Evolutionary conservation across 2,329 filamentous ascomycete genomes (phyloP).

Genomic region (Teratosphaeria viscida): DNA sequence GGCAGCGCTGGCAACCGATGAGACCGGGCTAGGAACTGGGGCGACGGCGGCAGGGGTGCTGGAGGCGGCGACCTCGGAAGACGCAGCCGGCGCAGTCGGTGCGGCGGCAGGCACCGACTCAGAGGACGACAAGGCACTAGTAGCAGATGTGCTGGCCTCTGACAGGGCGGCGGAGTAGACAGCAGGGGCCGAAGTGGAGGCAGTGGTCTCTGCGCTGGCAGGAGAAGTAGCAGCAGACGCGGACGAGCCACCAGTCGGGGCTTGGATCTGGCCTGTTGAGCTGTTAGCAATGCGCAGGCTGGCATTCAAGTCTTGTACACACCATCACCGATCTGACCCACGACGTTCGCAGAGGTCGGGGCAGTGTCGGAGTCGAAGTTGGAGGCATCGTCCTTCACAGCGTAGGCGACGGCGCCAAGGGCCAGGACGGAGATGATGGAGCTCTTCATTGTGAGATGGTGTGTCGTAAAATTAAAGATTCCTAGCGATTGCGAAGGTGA

Average conservation of each 20-base stretch:
- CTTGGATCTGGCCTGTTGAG: conserved; percentile 1
- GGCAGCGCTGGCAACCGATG: background rate
- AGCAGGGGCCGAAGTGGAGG: background rate
- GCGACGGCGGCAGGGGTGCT: background rate
- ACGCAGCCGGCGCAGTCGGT: background rate
- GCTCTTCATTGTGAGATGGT: background rate
- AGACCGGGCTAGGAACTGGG: background rate
- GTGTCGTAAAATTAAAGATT: background rate
- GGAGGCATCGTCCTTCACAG: background rate
- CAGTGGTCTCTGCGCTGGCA: background rate
- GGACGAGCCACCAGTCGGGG: background rate
- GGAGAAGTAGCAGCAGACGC: background rate
- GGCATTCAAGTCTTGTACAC: background rate
- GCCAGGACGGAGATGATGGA: background rate
- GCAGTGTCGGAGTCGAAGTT: background rate
- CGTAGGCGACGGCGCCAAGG: background rate
- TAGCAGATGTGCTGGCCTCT: background rate
- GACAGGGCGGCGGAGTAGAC: background rate
- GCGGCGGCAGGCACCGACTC: background rate
- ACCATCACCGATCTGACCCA: background rate
- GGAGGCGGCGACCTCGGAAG: background rate
- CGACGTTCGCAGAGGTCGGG: background rate
- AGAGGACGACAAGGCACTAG: background rate
- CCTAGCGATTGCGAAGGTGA: background rate
- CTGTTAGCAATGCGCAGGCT: background rate